These are phyloP conservation scores for Solanum stenotomum DNA, from an alignment of 257 asterid species.

Conservation along the genomic window DNA sequence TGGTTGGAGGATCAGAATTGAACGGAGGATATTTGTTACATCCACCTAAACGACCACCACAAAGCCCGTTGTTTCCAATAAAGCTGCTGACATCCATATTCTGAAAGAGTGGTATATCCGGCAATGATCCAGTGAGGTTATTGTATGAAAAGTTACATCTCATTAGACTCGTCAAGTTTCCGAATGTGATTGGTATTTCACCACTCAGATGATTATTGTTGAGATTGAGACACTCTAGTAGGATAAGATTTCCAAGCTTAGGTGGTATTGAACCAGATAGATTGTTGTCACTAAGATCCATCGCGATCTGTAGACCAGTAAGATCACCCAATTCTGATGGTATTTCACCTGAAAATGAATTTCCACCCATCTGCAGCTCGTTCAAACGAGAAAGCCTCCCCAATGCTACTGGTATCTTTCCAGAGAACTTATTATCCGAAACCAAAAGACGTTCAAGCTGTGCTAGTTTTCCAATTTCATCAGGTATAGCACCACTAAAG, in stretches of 20 bases:
- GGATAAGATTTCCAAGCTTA: constrained; percentile 68
- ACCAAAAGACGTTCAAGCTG: constrained; percentile 67
- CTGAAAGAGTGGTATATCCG: constrained; percentile 50
- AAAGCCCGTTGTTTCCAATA: constrained; percentile 64
- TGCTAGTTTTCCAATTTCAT: constrained; percentile 52
- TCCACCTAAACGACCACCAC: constrained; percentile 64
- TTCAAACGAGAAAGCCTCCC: constrained; percentile 65
- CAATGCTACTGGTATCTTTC: constrained; percentile 56
- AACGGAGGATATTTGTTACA: constrained; percentile 23
- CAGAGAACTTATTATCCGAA: constrained; percentile 59
- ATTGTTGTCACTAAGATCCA: constrained; percentile 70
- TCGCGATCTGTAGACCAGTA: constrained; percentile 60
- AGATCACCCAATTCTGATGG: constrained; percentile 67
- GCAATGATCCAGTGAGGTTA: constrained; percentile 64
- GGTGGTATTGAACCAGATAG: constrained; percentile 68
- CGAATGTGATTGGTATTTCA: constrained; percentile 74
- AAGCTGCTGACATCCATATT: constrained; percentile 61
- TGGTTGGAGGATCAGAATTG: not conserved
- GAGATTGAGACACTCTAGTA: constrained; percentile 55
- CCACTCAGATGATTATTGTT: constrained; percentile 65
- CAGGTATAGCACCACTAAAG: constrained; percentile 42
- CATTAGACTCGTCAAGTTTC: constrained; percentile 59
- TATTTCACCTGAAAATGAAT: constrained; percentile 53
- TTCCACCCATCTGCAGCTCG: constrained; percentile 87
- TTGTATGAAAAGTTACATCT: constrained; percentile 83